phyloP scores from a whole-genome alignment of 2,329 filamentous ascomycete genomes.

The Aspergillus viridinutans region DNA sequence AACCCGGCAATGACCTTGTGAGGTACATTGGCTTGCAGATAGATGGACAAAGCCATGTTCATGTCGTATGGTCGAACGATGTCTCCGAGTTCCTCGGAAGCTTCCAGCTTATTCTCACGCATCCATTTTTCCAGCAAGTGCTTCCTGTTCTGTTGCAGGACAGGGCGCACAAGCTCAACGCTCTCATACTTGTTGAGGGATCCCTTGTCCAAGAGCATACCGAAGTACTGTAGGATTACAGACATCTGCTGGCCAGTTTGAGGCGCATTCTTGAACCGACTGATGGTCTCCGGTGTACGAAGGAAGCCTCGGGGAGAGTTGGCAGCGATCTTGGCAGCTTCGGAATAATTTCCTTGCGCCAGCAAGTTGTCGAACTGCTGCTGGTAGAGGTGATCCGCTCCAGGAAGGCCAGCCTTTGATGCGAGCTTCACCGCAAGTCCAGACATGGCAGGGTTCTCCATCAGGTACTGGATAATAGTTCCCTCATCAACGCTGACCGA shows the following conservation, averaged over 20 bases:
- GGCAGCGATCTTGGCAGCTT: constrained; percentile 92
- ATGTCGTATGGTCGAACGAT: constrained; percentile 86
- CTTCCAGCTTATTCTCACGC: constrained; percentile 90
- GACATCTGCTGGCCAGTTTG: constrained; percentile 73
- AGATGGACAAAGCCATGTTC: constrained; percentile 80
- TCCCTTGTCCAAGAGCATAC: constrained; percentile 94
- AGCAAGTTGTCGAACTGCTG: constrained; percentile 90
- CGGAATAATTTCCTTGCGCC: constrained; percentile 71
- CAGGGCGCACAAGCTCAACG: constrained; percentile 85
- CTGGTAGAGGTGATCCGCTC: constrained; percentile 88
- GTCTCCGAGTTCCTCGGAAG: constrained; percentile 94
- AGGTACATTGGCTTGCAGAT: constrained; percentile 82
- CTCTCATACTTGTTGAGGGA: constrained; percentile 89
- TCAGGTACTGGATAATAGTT: constrained; percentile 87
- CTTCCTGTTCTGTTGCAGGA: constrained; percentile 89
- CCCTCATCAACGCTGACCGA: constrained; percentile 90
- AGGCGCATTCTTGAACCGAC: constrained; percentile 86
- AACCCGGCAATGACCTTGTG: constrained; percentile 94
- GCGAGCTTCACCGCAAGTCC: constrained; percentile 94
- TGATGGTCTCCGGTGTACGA: constrained; percentile 89
- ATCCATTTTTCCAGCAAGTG: constrained; percentile 98
- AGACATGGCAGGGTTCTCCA: constrained; percentile 92
- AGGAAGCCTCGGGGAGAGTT: constrained; percentile 96
- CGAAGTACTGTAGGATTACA: constrained; percentile 94
- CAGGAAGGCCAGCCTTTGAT: constrained; percentile 86